Base-by-base conservation (phyloP, 768 basidiomycete species). In the Suillus hirtellus region DNA sequence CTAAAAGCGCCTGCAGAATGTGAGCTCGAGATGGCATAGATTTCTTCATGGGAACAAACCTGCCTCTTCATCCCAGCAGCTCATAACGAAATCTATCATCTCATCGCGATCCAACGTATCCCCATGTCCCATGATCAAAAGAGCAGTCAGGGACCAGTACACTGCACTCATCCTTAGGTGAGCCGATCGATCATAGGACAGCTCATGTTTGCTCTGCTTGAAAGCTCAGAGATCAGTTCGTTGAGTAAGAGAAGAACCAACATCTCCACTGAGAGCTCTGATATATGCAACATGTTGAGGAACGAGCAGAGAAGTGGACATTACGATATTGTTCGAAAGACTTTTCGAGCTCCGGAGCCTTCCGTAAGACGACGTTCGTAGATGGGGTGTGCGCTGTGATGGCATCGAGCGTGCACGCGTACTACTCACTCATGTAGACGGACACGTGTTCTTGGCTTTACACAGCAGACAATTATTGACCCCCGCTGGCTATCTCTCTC, bases 81-180 rank as follows among this genome's bases (percentile, higher is more conserved):
- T 89, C 87, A 95, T 84, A 59, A 98, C 94, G 73, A 92, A 99
- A 2, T 82, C 82, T 37, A 99, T 84, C 84, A 92, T 92, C 66
- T 93, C 94, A 31, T 93, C 86, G 46, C 88, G 78, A 67, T 91
- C 84, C 59, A 99, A 79, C 0, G 93, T 93, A 56, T 95, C 90
- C 61, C 86, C 79, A 52, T 83, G 84, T 1, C 83, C 85, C 88
- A 99, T 91, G 53, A 95, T 80, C 43, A 84, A 90, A 3, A 96
- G 78, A 0, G 97, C 95, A 0, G 91, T 94, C 44, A 95, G 80
- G 9, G 94, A 96, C 97, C 97, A 99, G 75, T 97, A 99, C 8
- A 99, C 81, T 2, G 95, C 96, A 74, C 98, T 99, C 76, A 99
- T 81, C 8, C 96, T 91, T 8, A 99, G 84, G 75, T 99, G 97